Base-by-base conservation (phyloP, 768 basidiomycete genomes). In the Boletus rubescentipes region DNA sequence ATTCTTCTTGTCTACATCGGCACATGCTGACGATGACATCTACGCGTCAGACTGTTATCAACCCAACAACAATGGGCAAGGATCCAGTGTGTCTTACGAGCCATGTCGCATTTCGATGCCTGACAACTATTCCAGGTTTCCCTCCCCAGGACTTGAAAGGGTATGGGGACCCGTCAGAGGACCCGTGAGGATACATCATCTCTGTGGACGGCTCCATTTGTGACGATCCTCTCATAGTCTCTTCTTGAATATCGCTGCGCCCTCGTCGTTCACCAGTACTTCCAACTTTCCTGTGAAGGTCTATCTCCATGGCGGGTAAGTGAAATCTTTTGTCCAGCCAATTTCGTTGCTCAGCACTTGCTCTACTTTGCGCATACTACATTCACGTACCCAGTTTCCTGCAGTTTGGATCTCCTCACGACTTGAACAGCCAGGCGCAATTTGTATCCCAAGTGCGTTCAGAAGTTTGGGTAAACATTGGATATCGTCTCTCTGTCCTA, bases 351-450 rank as follows among this genome's bases (percentile, higher is more conserved):
- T 44, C 6, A 41, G n/a, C 14, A 10, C 20, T 7, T 46, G 20
- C n/a, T n/a, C 15, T 10, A 3, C 2, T 26, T 21, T 46, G 9
- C 2, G 15, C 26, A 20, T 9, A 34, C 18, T 38, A 29, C 10
- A n/a, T 16, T 14, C 46, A 29, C 23, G 4, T 0, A 16, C 10
- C 9, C 12, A 90, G 88, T 9, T 89, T 87, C 62, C 77, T 91
- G n/a, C 88, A 91, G 62, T 89, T 86, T 57, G 88, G 88, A 2
- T 88, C 86, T 2, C 87, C 89, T 0, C 88, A 89, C 58, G 73
- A 76, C 0, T 63, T 88, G 15, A 71, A 73, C 35, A 73, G 75
- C 18, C 86, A 88, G 64, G 83, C 85, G 1, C 87, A 89, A 61
- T 85, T 80, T 64, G 73, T 86, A 38, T 74, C 85, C 9, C 79